Base-by-base conservation (phyloP, 2,329 filamentous ascomycete genomes). In the Exserohilum rostratum region DNA sequence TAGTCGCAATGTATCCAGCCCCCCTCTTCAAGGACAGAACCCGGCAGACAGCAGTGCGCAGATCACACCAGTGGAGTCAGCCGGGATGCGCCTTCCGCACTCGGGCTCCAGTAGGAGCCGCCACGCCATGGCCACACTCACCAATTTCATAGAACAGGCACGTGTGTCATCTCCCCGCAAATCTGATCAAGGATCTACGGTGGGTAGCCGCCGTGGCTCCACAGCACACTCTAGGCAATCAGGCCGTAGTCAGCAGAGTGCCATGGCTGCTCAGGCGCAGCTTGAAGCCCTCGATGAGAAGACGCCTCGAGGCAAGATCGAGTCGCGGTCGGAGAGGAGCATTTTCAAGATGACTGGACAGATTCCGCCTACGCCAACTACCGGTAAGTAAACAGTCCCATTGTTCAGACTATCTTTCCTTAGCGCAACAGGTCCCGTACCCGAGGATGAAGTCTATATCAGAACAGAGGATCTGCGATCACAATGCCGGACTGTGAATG, bases 241-340 rank as follows among this genome's bases (percentile, higher is more conserved):
- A 17, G 54, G 63, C 25, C 55, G 55, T 3, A 70, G 62, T 46
- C 39, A 61, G 6, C 55, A 51, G 6, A 66, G 63, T 51, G 57
- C 48, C 5, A 22, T 29, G 5, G 55, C 57, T 11, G 53, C 40
- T 6, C 60, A 68, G 31, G 46, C 42, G 11, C 55, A 58, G n/a
- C 39, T 66, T 6, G 62, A 64, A 43, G 47, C 38, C 10, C 60
- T 71, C 33, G 55, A 74, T 38, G 49, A 68, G 34, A 71, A 68
- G 12, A 79, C 78, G 1, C 60, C 61, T 10, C 72, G 78, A 50
- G 76, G 65, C 12, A 63, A 67, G 34, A 74, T 80, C 25, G 79
- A 81, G 61, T 69, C 73, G 18, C 68, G 67, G 27, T 64, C 61
- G 1, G 78, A 80, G 63, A 68, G 49, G 45, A 71, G 58, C 57